These are phyloP conservation scores for Wickerhamiella brachini DNA, from an alignment of 805 yeast genomes.

Conservation along the genomic window DNA sequence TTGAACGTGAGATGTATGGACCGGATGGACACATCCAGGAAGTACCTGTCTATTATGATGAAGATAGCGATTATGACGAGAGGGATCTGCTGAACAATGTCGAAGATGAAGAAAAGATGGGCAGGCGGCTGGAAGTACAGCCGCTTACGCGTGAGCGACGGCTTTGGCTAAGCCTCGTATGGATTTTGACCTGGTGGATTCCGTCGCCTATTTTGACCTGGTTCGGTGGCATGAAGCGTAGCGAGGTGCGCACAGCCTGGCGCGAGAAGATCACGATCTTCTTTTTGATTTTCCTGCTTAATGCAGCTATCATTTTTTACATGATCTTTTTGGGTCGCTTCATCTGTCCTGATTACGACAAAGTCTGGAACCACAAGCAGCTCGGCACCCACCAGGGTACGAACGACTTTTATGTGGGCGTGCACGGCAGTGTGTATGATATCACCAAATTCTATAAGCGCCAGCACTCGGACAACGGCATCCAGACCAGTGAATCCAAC, in stretches of 20 bases:
- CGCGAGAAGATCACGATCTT: slow-evolving; percentile 29
- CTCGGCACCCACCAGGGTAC: slow-evolving; percentile 26
- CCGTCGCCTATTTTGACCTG: slow-evolving; percentile 25
- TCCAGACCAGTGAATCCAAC: slow-evolving; percentile 20
- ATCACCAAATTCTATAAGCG: slow-evolving; percentile 27
- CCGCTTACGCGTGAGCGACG: slow-evolving; percentile 14
- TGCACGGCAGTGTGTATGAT: slow-evolving; percentile 29
- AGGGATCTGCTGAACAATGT: slow-evolving; percentile 16
- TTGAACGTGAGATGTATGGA: slow-evolving; percentile 2
- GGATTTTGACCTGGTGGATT: slow-evolving; percentile 31
- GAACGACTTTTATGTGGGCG: slow-evolving; percentile 26
- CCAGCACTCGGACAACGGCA: slow-evolving; percentile 30
- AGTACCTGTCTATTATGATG: slow-evolving; percentile 21
- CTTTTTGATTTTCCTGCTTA: slow-evolving; percentile 24
- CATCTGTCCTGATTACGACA: slow-evolving; percentile 29
- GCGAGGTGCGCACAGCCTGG: slow-evolving; percentile 32
- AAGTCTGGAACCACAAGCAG: slow-evolving; percentile 28
- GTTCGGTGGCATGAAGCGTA: slow-evolving; percentile 28
- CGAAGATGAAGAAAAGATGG: slow-evolving; percentile 23
- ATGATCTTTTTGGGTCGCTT: slow-evolving; percentile 29
- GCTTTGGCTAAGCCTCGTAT: slow-evolving; percentile 28
- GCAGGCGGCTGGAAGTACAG: slow-evolving; percentile 22
- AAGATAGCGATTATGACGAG: slow-evolving; percentile 18
- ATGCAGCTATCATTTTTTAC: slow-evolving; percentile 28
- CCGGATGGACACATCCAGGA: slow-evolving; percentile 6